Conservation (phyloP, 257 asterid species). For the Oldenlandia corymbosa region DNA sequence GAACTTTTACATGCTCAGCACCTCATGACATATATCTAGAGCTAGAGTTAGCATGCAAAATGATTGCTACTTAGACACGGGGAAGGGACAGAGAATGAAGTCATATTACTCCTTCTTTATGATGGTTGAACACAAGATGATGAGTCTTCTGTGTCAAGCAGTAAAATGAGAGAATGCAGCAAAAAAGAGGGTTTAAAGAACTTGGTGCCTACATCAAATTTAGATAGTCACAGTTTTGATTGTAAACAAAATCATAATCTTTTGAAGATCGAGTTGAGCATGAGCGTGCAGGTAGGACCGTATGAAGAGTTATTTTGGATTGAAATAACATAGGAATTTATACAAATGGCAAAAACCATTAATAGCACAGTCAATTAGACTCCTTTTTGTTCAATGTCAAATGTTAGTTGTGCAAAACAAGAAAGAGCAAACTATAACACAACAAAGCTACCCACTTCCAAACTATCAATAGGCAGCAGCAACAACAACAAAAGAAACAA, state of each 20-base stretch:
- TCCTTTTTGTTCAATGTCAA: not conserved
- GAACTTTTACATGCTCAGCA: not conserved
- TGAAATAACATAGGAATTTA: not conserved
- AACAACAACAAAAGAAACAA: too few relatives aligned
- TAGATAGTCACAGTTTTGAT: not conserved
- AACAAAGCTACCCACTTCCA: not conserved
- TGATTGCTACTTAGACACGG: too few relatives aligned
- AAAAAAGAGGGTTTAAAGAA: not conserved
- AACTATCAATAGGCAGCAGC: not conserved
- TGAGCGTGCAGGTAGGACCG: not conserved
- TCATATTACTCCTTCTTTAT: not conserved
- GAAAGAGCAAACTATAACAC: not conserved
- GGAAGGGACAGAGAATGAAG: not conserved
- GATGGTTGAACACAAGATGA: not conserved
- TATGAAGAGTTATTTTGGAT: not conserved
- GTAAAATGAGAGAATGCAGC: not conserved
- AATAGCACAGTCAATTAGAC: not conserved
- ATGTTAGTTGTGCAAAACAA: not conserved
- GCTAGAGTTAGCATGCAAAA: not conserved
- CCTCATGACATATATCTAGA: not conserved
- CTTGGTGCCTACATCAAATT: not conserved
- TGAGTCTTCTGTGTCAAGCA: not conserved
- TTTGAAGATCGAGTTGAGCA: not conserved
- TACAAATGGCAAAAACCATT: not conserved
- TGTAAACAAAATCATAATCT: not conserved